A percentile compares a stretch with the other conserved stretches of the same genome.
Conservation (phyloP, 371 early-diverging fungal species). For the Batrachochytrium dendrobatidis region DNA sequence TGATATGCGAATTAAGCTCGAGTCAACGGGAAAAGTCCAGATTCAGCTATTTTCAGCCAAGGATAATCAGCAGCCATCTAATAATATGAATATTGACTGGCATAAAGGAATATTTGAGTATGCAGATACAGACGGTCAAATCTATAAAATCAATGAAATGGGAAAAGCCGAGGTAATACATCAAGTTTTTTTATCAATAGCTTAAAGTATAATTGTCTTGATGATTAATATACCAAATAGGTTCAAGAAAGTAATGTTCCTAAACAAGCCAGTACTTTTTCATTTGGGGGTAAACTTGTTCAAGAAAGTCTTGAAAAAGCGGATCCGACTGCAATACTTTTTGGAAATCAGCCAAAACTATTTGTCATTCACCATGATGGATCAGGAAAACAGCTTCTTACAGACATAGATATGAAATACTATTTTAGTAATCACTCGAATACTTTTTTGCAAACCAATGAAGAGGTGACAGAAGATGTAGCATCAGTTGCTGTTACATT, state of each 20-base stretch:
- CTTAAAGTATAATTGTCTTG: too few species aligned
- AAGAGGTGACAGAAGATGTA: conserved; percentile 1
- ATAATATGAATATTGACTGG: conserved; percentile 22
- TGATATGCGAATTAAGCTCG: conserved; percentile 3
- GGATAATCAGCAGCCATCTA: neutral
- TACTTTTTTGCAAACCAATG: conserved; percentile 14
- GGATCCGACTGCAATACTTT: neutral
- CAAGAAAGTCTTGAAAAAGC: neutral
- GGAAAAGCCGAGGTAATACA: conserved; percentile 9
- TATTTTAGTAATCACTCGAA: conserved; percentile 10
- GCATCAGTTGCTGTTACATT: conserved; percentile 13
- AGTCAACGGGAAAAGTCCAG: conserved; percentile 1
- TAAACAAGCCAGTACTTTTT: too few species aligned
- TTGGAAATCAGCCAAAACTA: conserved; percentile 26
- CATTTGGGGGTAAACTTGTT: conserved; percentile 9
- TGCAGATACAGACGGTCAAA: conserved; percentile 10
- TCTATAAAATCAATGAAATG: conserved; percentile 7
- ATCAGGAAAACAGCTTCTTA: conserved; percentile 15
- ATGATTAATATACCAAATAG: too few species aligned
- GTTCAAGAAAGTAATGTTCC: too few species aligned
- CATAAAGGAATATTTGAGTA: conserved; percentile 17
- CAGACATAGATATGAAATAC: conserved; percentile 22
- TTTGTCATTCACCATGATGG: conserved; percentile 27
- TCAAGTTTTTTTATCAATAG: too few species aligned
- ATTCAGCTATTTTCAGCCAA: conserved; percentile 4